These are phyloP conservation scores for Tuber indicum DNA, from an alignment of 495 filamentous ascomycete genomes.

Conservation along the genomic window DNA sequence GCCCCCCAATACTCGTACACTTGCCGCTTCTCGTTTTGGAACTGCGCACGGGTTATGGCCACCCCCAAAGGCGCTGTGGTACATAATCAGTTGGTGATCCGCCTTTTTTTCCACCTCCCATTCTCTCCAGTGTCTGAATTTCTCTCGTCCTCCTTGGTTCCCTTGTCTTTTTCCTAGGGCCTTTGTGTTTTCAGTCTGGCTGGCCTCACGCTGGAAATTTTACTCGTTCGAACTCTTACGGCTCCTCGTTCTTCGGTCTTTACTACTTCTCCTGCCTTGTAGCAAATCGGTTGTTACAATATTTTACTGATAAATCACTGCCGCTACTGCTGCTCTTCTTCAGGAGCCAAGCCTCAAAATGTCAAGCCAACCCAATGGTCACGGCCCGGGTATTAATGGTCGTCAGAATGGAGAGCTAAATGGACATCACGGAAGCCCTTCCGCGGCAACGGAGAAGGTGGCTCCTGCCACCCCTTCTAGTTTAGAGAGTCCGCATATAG, in stretches of 20 bases:
- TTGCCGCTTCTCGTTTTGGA: not conserved
- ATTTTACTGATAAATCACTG: not conserved
- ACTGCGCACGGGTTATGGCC: not conserved
- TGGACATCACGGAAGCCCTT: not conserved
- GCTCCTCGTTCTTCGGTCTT: not conserved
- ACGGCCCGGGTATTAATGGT: not conserved
- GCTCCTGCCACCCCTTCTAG: not conserved
- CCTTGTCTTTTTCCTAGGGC: not conserved
- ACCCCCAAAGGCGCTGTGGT: not conserved
- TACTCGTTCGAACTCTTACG: not conserved
- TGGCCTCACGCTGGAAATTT: not conserved
- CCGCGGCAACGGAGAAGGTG: not conserved
- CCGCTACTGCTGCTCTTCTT: not conserved
- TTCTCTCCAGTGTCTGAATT: not conserved
- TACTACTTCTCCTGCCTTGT: not conserved
- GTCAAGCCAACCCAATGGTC: not conserved
- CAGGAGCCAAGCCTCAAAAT: not conserved
- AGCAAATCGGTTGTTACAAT: not conserved
- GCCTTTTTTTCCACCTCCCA: not conserved
- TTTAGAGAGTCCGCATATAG: not conserved
- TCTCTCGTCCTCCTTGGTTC: not conserved
- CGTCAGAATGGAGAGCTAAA: not conserved
- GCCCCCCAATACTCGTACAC: not conserved
- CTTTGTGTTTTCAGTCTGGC: not conserved
- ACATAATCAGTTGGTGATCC: not conserved